phyloP scores from a whole-genome alignment of 2,329 filamentous ascomycete species.

The Phialocephala subalpina region DNA sequence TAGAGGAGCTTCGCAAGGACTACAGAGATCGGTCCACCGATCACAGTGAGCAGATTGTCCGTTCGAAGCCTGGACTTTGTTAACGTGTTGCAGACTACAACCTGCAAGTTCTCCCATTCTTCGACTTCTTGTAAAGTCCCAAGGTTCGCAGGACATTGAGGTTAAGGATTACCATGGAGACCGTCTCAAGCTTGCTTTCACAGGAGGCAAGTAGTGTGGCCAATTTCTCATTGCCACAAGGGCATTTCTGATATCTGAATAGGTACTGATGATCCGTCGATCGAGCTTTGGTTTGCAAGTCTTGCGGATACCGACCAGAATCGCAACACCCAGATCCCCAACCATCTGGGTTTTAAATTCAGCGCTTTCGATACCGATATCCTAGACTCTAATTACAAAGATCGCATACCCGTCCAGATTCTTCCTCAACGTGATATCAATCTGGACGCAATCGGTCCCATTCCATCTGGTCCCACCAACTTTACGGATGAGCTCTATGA shows the following conservation, averaged over 20 bases:
- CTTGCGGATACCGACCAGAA: neutral
- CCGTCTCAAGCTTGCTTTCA: neutral
- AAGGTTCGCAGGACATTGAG: neutral
- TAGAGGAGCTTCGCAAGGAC: neutral
- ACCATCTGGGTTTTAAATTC: neutral
- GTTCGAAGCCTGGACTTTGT: neutral
- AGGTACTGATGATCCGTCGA: neutral
- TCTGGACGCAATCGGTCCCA: neutral
- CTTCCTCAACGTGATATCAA: neutral
- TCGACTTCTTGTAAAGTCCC: neutral
- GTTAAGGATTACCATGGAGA: neutral
- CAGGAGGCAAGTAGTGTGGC: neutral
- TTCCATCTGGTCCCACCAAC: neutral
- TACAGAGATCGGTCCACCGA: neutral
- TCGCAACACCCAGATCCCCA: too few species aligned
- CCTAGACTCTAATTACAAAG: neutral
- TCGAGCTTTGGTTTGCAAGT: neutral
- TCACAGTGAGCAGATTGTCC: neutral
- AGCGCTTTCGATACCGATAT: neutral
- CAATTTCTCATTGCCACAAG: too few species aligned
- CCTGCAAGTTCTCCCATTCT: neutral
- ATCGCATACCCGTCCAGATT: neutral
- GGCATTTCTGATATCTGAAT: too few species aligned
- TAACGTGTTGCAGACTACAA: neutral
- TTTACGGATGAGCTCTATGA: slow-evolving; percentile 7